A percentile compares a stretch with the other conserved stretches of the same genome.
Conservation (phyloP, 2,329 filamentous ascomycete species). For the Trichoderma cornu-damae region DNA sequence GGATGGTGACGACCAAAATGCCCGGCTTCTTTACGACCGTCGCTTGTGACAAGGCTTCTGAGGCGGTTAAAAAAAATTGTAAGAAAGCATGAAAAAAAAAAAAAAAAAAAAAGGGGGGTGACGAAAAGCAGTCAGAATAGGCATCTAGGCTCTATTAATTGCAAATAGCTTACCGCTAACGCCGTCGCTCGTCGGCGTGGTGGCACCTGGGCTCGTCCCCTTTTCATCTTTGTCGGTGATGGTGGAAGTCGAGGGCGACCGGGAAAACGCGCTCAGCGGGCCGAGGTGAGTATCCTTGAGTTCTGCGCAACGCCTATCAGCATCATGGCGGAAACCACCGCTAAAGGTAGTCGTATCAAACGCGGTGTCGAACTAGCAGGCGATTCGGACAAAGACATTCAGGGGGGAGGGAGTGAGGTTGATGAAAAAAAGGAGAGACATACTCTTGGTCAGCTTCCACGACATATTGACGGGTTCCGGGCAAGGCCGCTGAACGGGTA, state of each 20-base stretch:
- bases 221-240: slow-evolving; percentile 67
- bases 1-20: slow-evolving; percentile 92
- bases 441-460: slow-evolving; percentile 56
- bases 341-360: background rate
- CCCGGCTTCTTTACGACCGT: slow-evolving; percentile 73
- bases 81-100: too few relatives aligned
- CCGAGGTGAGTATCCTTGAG: slow-evolving; percentile 97
- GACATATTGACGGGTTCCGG: slow-evolving; percentile 41
- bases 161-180: slow-evolving; percentile 61
- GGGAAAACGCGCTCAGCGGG: slow-evolving; percentile 82
- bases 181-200: slow-evolving; percentile 60
- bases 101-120: too few relatives aligned
- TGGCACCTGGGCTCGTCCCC: slow-evolving; percentile 47
- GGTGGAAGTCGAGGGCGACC: slow-evolving; percentile 87
- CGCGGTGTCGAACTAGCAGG: background rate
- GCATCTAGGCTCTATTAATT: background rate
- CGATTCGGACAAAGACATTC: background rate
- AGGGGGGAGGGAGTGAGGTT: too few relatives aligned
- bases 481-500: slow-evolving; percentile 2
- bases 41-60: slow-evolving; percentile 74
- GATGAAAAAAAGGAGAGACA: slow-evolving; percentile 7
- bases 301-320: slow-evolving; percentile 41
- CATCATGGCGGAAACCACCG: background rate
- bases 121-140: slow-evolving; percentile 5
- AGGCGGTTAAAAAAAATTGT: slow-evolving; percentile 59